phyloP scores from a whole-genome alignment of 148 eudicot genomes.

The Silene conica region DNA sequence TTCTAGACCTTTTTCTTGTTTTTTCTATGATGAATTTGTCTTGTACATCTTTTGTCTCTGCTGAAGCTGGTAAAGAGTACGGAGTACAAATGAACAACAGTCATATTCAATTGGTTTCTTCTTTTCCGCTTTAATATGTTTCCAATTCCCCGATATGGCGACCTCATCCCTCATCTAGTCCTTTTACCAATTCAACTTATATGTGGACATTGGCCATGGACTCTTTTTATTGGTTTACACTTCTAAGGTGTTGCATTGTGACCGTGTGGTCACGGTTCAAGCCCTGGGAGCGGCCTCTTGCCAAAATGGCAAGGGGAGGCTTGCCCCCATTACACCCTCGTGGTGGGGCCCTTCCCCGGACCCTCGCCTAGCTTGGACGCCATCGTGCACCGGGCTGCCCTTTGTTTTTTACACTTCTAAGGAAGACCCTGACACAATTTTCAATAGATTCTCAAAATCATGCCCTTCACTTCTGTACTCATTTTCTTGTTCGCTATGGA shows the following conservation, averaged over 20 bases:
- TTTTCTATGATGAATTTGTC: neutral
- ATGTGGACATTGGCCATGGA: neutral
- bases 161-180: neutral
- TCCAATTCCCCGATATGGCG: too few relatives aligned
- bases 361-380: too few relatives aligned
- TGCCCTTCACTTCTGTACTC: neutral
- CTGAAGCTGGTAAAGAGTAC: neutral
- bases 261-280: too few relatives aligned
- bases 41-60: neutral
- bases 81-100: neutral
- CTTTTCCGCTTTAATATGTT: neutral
- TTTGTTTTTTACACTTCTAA: neutral
- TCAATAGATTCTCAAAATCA: neutral
- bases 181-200: neutral
- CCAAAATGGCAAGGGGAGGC: too few relatives aligned
- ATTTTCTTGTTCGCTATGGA: too few relatives aligned
- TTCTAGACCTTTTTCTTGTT: neutral
- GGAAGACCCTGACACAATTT: neutral
- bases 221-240: neutral
- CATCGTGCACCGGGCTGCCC: too few relatives aligned
- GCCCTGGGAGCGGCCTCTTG: too few relatives aligned
- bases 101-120: neutral
- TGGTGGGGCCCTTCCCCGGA: too few relatives aligned
- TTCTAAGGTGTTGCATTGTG: too few relatives aligned
- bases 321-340: too few relatives aligned